Evolutionary conservation across 2,329 filamentous ascomycete species (phyloP).

Genomic region (Ophiostoma piceae): DNA sequence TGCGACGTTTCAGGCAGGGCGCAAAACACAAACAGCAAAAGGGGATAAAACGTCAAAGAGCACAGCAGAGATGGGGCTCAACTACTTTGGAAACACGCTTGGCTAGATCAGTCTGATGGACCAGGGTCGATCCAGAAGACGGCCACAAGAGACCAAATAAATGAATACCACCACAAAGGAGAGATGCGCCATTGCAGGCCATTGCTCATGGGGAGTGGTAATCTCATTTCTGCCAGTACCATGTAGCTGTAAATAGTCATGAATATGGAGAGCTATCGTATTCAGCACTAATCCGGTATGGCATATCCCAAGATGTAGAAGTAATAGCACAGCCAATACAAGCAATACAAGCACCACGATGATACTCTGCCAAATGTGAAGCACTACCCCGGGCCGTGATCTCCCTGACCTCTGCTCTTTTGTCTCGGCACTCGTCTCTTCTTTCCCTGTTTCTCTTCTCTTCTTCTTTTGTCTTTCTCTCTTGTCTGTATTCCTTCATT

Average conservation of each 20-base stretch:
- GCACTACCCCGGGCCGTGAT: conserved; percentile 10
- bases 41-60: conserved; percentile 10
- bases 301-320: neutral
- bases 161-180: neutral
- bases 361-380: conserved; percentile 4
- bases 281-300: neutral
- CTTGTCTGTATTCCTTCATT: neutral
- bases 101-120: neutral
- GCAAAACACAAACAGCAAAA: neutral
- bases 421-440: neutral
- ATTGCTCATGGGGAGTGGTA: conserved; percentile 2
- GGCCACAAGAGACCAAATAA: too few relatives aligned
- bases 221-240: neutral
- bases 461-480: neutral
- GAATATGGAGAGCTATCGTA: neutral
- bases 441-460: neutral
- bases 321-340: neutral
- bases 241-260: neutral
- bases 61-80: neutral
- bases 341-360: neutral
- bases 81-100: neutral
- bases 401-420: conserved; percentile 9
- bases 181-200: neutral
- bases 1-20: conserved; percentile 12
- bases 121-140: neutral